A percentile compares a stretch with the other conserved stretches of the same genome.
Evolutionary conservation across 805 yeast genomes (phyloP).

Genomic region (Jamesozyma rosinii): DNA sequence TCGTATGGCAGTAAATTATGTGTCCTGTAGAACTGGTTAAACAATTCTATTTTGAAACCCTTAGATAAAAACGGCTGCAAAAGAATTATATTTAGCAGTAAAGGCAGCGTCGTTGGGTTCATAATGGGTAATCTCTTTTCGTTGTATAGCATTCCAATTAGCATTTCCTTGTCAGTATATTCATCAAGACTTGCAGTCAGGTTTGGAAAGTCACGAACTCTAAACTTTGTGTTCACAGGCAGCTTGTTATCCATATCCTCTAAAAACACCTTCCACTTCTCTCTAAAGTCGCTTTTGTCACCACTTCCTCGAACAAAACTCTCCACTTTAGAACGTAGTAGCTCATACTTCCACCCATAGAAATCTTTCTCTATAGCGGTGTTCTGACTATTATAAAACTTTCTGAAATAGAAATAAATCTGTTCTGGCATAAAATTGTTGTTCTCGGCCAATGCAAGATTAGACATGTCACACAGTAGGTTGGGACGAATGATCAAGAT

Average conservation of each 20-base stretch:
- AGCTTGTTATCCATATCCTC: constrained; percentile 22
- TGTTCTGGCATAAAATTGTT: constrained; percentile 21
- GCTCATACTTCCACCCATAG: constrained; percentile 12
- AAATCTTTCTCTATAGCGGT: constrained; percentile 5
- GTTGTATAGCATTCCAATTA: constrained; percentile 14
- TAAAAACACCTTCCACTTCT: constrained; percentile 29
- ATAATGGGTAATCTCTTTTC: constrained; percentile 12
- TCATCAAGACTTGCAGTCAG: constrained; percentile 12
- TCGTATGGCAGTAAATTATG: background rate
- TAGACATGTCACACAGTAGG: constrained; percentile 21
- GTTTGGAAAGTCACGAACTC: constrained; percentile 24
- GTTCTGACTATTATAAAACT: constrained; percentile 4
- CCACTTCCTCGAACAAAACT: constrained; percentile 23
- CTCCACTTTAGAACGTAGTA: constrained; percentile 22
- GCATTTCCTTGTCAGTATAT: constrained; percentile 3
- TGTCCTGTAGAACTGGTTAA: background rate
- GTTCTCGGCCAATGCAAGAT: constrained; percentile 17
- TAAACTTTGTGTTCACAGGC: constrained; percentile 4
- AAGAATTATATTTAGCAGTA: constrained; percentile 21
- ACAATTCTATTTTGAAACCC: constrained; percentile 2
- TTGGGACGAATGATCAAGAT: constrained; percentile 16
- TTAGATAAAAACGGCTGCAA: constrained; percentile 2
- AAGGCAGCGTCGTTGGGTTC: constrained; percentile 17
- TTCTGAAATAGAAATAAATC: constrained; percentile 15
- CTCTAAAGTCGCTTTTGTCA: constrained; percentile 14